Evolutionary conservation across 106 monocot species (phyloP), one percentile per base, ranked within the genome.

Genomic region (Dioscorea zingiberensis): DNA sequence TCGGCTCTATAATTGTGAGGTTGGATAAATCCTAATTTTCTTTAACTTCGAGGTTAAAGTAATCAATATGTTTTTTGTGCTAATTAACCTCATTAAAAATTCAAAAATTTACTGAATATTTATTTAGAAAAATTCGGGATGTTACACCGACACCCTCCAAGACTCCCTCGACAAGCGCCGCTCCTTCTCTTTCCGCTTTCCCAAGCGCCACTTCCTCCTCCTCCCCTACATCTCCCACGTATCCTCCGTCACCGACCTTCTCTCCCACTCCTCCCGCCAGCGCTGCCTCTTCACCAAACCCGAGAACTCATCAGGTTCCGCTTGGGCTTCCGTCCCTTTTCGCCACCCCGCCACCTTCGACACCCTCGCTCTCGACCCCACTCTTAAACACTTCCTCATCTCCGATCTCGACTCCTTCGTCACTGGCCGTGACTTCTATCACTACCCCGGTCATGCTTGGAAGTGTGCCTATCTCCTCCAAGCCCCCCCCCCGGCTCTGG

Each of bases 381-480:
- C 26, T 0, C 63, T 88, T 25, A 88, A 85, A 61, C 29, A 67
- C 13, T 69, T 65, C n/a, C 68, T 93, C 48, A 62, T 85, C 57
- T 64, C 76, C 30, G 92, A 93, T 60, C 82, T 93, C 47, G 58
- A 71, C 44, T 64, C 84, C 10, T 91, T 91, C 60, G 75, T 71
- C 12, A 73, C 59, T 8, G 84, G 84, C 1, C 19, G 76, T 4
- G 88, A 88, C 21, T 88, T 87, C 70, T 93, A 93, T 64, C 71
- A 69, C 27, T 47, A 87, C 53, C 73, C 77, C 10, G 93, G 93
- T 1, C 64, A 88, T 14, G 78, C 93, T 3, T 93, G 93, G 93
- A 93, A 93, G 75, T 76, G 88, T 11, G 93, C 88, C 18, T 93
- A 93, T 70, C 80, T 93, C 63, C 82, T 93, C 47, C 79, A 93